Evolutionary conservation across 192 early-diverging fungal species (phyloP), one percentile per base, ranked within the genome.

Genomic region (Lobosporangium transversale): DNA sequence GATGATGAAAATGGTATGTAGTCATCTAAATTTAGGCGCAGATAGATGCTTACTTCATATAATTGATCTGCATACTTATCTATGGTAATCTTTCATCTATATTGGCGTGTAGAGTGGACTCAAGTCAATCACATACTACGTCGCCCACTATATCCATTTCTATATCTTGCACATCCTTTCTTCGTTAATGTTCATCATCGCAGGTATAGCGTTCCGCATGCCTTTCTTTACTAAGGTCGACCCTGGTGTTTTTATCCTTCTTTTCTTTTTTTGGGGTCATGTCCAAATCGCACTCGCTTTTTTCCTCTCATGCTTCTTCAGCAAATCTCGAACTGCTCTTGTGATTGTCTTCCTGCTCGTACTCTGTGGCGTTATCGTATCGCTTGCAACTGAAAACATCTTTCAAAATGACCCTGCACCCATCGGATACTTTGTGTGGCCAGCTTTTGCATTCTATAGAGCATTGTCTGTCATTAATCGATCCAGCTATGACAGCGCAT

Each of bases 361-460:
- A 2, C 79, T 93, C 14, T 86, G 87, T 61, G 80, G 84, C 29
- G 87, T 93, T 24, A 83, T 93, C 17, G 75, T 91, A 23, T 85
- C 86, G 26, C 70, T 92, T 0, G 82, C 86, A 15, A 62, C 81
- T 2, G 82, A 83, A 47, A 17, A 31, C 1, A 66, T 92, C 21
- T 89, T 83, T 32, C 53, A 54, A 10, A 20, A 29, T 4, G 30
- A 70, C 33, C 52, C 61, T 5, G 80, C 80, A 5, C 85, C 89
- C 4, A 15, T 65, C 14, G 78, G 51, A 17, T 83, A 87, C 65
- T 84, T 87, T 63, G 63, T 88, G 48, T 93, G 91, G 91, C 91
- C 91, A 1, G 87, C 89, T 8, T 91, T 92, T 64, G 91, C 89
- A 24, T 92, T 90, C 68, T 91, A 86, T 62, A 82, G 85, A 4